Percentiles rank a stretch among this genome's conserved stretches.
Evolutionary conservation across 139 green algal genomes (phyloP).

Genomic region (Dunaliella sp.): DNA sequence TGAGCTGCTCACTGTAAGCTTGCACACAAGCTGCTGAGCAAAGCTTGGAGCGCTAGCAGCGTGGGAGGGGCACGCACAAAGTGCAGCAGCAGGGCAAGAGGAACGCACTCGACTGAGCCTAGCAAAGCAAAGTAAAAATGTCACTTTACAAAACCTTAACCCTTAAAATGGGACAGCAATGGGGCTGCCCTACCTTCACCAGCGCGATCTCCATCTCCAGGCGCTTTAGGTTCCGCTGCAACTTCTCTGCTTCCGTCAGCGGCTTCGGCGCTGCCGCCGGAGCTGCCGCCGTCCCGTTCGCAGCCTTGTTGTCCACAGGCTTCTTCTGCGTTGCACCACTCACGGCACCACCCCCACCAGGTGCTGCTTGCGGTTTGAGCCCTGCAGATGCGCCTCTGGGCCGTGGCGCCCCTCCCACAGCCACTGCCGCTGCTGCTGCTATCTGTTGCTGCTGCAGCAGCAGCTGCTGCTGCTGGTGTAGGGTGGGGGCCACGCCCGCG

Average conservation of each 20-base stretch:
- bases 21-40: no score
- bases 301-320: background rate
- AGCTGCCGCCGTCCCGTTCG: background rate
- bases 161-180: no score
- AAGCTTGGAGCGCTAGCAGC: no score
- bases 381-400: background rate
- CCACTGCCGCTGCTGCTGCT: background rate
- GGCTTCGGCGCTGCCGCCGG: background rate
- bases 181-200: background rate
- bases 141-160: no score
- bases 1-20: no score
- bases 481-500: background rate
- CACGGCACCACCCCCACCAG: background rate
- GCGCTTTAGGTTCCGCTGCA: background rate
- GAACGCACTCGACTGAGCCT: no score
- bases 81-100: no score
- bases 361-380: background rate
- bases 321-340: background rate
- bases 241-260: background rate
- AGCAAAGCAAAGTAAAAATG: no score
- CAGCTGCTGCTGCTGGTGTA: background rate
- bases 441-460: background rate
- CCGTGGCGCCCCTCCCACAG: no score
- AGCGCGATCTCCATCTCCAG: constrained; percentile 10
- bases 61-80: no score